Evolutionary conservation across 495 filamentous ascomycete species (phyloP), one percentile per base, ranked within the genome.

Genomic region (Mytilinidion resinicola): DNA sequence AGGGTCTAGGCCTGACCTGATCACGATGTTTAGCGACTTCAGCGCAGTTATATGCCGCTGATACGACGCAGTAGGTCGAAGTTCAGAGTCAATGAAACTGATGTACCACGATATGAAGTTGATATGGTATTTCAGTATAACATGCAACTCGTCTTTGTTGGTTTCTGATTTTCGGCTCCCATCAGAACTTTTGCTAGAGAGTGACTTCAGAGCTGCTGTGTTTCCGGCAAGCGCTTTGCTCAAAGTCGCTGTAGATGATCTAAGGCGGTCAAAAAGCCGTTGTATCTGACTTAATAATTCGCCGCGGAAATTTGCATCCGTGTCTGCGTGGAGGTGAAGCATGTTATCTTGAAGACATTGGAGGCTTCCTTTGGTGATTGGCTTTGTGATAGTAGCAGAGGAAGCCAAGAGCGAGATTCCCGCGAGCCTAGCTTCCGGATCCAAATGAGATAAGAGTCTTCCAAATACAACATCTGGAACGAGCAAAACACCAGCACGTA

Each of bases 1-100:
- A 8, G 55, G 43, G 56, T 75, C 74, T 10, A 81, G 46, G 1
- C 78, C 83, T 4, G 85, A 82, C 33, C 79, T 79, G 2, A 90
- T 60, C 1, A 91, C 58, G 11, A 86, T 73, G 1, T 72, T 67
- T 38, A 93, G 67, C 0, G 85, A 80, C 53, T 84, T 90, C 37
- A 96, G 65, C 0, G 89, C 83, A 1, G 82, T 87, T n/a, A 90
- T 86, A 60, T 92, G 91, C 10, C 89, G 83, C 61, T 92, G 89
- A 62, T 96, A 97, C 15, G 89, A 88, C 14, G 87, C 79, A 0
- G 84, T 88, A 1, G 90, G 82, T 36, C 81, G 72, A 25, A 98
- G 72, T 63, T 96, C 89, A 11, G 71, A 68, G 39, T 78, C 73
- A n/a, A 98, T 67, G 59, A 93, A 91, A 0, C 73, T 53, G 4